Conservation (phyloP, 495 filamentous ascomycete genomes). For the Neurospora tetrasperma region DNA sequence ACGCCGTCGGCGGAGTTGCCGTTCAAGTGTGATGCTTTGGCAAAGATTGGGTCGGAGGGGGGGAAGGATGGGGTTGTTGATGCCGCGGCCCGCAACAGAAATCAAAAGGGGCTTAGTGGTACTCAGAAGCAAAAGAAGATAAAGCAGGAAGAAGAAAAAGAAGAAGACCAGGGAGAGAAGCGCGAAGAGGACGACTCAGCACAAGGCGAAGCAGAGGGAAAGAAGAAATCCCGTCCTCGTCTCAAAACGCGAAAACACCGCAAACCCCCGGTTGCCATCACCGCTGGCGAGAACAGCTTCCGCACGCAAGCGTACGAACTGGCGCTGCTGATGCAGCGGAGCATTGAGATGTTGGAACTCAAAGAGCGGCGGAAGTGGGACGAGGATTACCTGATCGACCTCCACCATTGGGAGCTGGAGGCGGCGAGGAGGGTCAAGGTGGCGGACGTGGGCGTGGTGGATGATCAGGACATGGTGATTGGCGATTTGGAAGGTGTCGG, state of each 20-base stretch:
- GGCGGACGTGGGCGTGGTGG: not conserved
- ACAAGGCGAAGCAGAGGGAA: not conserved
- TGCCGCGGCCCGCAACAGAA: too few species aligned
- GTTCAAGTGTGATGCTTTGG: not conserved
- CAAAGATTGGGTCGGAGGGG: not conserved
- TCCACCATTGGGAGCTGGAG: constrained; percentile 1
- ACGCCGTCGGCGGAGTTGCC: constrained; percentile 2
- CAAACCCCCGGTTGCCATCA: not conserved
- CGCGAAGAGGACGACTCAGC: not conserved
- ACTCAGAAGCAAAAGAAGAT: too few species aligned
- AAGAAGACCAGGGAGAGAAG: too few species aligned
- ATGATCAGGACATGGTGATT: not conserved
- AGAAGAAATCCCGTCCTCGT: not conserved
- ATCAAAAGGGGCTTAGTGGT: too few species aligned
- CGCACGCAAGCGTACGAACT: constrained; percentile 26
- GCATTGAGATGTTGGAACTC: constrained; percentile 27
- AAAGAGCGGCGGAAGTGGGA: constrained; percentile 19
- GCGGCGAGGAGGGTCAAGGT: constrained; percentile 9
- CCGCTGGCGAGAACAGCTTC: constrained; percentile 21
- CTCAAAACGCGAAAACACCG: constrained; percentile 4
- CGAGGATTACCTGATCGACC: constrained; percentile 10
- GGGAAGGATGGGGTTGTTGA: too few species aligned
- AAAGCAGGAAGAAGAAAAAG: too few species aligned
- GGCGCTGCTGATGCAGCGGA: constrained; percentile 25
- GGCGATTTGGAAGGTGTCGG: not conserved